Evolutionary conservation across 306 rosid genomes (phyloP), one percentile per base, ranked within the genome.

Genomic region (Inga oerstediana): DNA sequence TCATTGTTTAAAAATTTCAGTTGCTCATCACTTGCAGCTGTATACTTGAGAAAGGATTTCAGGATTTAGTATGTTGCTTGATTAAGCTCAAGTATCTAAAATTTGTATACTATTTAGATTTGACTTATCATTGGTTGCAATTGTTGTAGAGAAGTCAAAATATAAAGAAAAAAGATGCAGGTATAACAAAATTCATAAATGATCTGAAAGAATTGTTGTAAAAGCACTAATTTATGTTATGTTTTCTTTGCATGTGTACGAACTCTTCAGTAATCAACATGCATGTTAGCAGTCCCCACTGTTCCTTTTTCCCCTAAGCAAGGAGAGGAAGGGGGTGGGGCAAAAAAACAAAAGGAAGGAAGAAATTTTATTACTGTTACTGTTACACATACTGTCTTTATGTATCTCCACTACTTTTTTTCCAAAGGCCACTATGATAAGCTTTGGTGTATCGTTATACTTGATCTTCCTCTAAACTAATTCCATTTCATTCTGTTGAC

Each of bases 391-490:
- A 16, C 51, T 64, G 64, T 30, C 70, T 75, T 10, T 6, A 41
- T 64, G 17, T 72, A 27, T 72, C 4, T 72, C 30, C 64, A 19
- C 69, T 27, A 79, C 54, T 64, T 52, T 51, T 34, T 59, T 59
- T 82, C 11, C 22, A 22, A 48, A 85, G 73, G 46, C 54, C 45
- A 84, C n/a, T 20, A 49, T 8, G 19, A 32, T 12, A 22, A 66
- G 65, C 20, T 80, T 84, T 70, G 80, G 39, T 39, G 8, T 67
- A 30, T 71, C 78, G 30, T 52, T 85, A 58, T 65, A 51, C 59
- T 77, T 79, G 48, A 67, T 67, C 45, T 46, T 75, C 72, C 77
- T 76, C 69, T 85, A 67, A 72, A 58, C 24, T 58, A n/a, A 76
- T 62, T 59, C 72, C 45, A 45, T 68, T 84, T 75, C 34, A 43